Evolutionary conservation across 2,329 filamentous ascomycete species (phyloP).

Genomic region (Fusarium agapanthi): DNA sequence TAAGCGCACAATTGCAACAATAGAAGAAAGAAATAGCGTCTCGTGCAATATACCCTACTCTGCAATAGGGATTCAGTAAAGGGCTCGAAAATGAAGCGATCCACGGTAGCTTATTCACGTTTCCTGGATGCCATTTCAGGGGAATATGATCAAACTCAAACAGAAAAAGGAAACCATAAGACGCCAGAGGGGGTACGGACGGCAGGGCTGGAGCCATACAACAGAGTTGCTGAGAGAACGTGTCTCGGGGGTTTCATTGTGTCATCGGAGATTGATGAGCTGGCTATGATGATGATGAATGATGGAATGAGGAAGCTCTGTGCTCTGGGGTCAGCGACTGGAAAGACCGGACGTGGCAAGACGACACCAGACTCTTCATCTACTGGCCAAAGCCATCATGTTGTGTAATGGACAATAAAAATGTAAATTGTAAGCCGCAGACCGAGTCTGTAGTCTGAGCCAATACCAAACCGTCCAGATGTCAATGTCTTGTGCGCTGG

Average conservation of each 20-base stretch:
- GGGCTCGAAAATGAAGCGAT: background rate
- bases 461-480: slow-evolving; percentile 26
- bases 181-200: background rate
- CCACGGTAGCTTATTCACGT: background rate
- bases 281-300: slow-evolving; percentile 35
- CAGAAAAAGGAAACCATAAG: background rate
- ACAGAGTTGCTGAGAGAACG: slow-evolving; percentile 25
- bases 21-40: background rate
- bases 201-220: slow-evolving; percentile 27
- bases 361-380: slow-evolving; percentile 7
- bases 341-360: slow-evolving; percentile 28
- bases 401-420: slow-evolving; percentile 12
- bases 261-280: slow-evolving; percentile 35
- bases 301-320: slow-evolving; percentile 24
- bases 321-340: slow-evolving; percentile 31
- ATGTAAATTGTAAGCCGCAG: slow-evolving; percentile 15
- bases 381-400: slow-evolving; percentile 27
- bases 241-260: slow-evolving; percentile 27
- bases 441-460: slow-evolving; percentile 9
- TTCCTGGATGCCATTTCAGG: background rate
- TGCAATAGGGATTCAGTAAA: background rate
- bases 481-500: background rate
- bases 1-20: slow-evolving; percentile 6
- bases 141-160: background rate
- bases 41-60: background rate